phyloP scores from a whole-genome alignment of 2,329 filamentous ascomycete genomes.

The Grosmannia huntii region DNA sequence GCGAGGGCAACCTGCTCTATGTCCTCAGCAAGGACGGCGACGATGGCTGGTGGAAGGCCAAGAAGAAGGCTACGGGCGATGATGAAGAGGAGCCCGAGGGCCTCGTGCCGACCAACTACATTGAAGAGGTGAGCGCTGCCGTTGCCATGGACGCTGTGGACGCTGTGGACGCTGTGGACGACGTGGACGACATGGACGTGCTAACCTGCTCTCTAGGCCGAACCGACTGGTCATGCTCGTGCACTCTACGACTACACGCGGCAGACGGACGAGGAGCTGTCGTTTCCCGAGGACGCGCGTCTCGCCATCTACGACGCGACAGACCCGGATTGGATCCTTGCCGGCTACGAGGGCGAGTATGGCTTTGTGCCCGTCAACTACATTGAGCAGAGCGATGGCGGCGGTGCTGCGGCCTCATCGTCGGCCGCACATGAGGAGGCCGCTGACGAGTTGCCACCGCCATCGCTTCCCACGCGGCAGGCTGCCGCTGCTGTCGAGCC shows the following conservation, averaged over 20 bases:
- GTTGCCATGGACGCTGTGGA: too few species aligned
- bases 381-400: constrained; percentile 45
- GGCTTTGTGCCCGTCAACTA: constrained; percentile 96
- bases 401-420: constrained; percentile 9
- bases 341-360: constrained; percentile 71
- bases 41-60: constrained; percentile 89
- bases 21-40: constrained; percentile 48
- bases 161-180: too few species aligned
- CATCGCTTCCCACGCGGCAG: constrained; percentile 31
- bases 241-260: constrained; percentile 97
- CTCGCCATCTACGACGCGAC: constrained; percentile 79
- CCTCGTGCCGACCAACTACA: constrained; percentile 85
- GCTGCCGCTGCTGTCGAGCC: constrained; percentile 19
- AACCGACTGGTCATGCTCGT: constrained; percentile 53
- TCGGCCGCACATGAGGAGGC: constrained; percentile 29
- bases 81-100: constrained; percentile 88
- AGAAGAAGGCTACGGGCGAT: constrained; percentile 72
- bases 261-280: constrained; percentile 95
- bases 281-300: constrained; percentile 77
- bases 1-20: constrained; percentile 14
- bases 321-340: constrained; percentile 93
- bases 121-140: constrained; percentile 62
- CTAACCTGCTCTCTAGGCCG: constrained; percentile 28
- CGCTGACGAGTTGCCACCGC: constrained; percentile 24
- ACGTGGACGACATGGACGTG: too few species aligned